A percentile compares a stretch with the other conserved stretches of the same genome.
Conservation (phyloP, 805 yeast species). For the Debaryomyces maramus region DNA sequence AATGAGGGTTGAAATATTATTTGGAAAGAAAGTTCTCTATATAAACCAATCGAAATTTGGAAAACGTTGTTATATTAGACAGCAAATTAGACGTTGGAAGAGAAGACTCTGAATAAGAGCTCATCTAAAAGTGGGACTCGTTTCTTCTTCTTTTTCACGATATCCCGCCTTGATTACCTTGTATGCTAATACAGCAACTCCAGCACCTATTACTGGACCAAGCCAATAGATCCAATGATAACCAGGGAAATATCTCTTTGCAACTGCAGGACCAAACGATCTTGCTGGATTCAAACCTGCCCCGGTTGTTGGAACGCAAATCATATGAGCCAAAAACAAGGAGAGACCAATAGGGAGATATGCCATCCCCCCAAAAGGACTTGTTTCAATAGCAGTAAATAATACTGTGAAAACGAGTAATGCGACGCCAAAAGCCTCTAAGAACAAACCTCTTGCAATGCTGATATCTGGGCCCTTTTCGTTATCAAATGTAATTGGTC, state of each 20-base stretch:
- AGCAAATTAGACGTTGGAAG: no score
- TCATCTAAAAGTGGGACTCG: no score
- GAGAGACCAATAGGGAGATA: constrained; percentile 84
- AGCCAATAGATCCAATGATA: constrained; percentile 95
- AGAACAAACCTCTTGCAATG: constrained; percentile 70
- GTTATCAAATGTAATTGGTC: constrained; percentile 69
- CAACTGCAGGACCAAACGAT: constrained; percentile 80
- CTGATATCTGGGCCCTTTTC: constrained; percentile 71
- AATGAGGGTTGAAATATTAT: no score
- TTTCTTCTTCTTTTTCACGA: no score
- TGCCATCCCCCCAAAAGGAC: constrained; percentile 72
- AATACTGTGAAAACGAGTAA: constrained; percentile 73
- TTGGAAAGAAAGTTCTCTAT: no score
- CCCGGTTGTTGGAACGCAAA: constrained; percentile 81
- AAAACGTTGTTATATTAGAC: no score
- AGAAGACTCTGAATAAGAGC: no score
- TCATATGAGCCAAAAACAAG: constrained; percentile 77
- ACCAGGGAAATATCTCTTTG: constrained; percentile 67
- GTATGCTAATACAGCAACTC: constrained; percentile 42
- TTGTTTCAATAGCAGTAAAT: constrained; percentile 82
- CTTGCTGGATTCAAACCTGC: constrained; percentile 94
- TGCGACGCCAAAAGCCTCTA: constrained; percentile 80
- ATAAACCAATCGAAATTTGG: no score
- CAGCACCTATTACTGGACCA: constrained; percentile 77
- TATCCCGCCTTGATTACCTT: not conserved